Conservation (phyloP, 129 eudicot species). For the Flaveria trinervia region DNA sequence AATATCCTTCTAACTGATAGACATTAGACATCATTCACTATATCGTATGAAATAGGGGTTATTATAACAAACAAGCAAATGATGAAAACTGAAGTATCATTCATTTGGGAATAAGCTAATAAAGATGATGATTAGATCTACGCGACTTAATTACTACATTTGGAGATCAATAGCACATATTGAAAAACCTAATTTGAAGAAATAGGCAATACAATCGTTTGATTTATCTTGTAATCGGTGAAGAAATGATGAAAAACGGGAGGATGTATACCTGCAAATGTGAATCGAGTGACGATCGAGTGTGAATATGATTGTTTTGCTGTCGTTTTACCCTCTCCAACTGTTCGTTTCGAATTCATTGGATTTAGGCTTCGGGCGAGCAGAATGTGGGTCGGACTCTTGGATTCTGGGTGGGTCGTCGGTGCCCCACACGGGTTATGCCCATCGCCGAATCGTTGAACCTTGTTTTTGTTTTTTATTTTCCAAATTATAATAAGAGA, state of each 20-base stretch:
- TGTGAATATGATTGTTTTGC: not conserved
- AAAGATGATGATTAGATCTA: not conserved
- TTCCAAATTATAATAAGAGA: too few relatives aligned
- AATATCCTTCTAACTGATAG: not conserved
- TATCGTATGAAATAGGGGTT: not conserved
- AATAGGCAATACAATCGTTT: not conserved
- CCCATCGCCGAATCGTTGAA: not conserved
- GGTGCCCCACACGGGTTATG: not conserved
- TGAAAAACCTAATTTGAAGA: not conserved
- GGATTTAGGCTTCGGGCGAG: not conserved
- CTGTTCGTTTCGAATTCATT: constrained; percentile 9
- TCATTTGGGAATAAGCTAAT: not conserved
- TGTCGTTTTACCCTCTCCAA: not conserved
- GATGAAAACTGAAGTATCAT: not conserved
- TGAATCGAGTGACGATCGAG: constrained; percentile 21
- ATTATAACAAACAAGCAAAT: not conserved
- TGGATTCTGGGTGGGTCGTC: constrained; percentile 1
- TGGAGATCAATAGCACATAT: constrained; percentile 18
- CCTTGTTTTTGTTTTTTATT: too few relatives aligned
- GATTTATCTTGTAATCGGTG: not conserved
- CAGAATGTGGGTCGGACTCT: constrained; percentile 14
- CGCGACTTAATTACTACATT: constrained; percentile 13
- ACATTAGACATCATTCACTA: not conserved
- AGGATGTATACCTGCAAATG: constrained; percentile 23
- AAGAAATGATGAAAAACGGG: not conserved